Conservation (phyloP, 441 rosid species). For the Adansonia rubrostipa region DNA sequence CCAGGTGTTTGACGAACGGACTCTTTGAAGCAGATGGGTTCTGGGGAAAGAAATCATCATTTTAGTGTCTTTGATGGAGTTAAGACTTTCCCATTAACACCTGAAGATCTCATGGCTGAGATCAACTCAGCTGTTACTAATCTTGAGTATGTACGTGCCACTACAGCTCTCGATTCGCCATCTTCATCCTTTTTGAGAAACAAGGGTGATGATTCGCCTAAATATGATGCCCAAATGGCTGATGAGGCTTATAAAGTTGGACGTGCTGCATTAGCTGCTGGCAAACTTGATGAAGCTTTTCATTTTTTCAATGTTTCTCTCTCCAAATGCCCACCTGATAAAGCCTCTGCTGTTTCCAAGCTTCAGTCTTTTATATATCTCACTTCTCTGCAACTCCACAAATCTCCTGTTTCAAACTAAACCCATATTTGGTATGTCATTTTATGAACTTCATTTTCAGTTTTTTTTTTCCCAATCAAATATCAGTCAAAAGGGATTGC, state of each 20-base stretch:
- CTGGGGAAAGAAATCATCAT: conserved; percentile 35
- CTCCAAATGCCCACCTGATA: conserved; percentile 73
- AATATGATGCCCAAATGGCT: conserved; percentile 50
- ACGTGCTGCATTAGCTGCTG: conserved; percentile 64
- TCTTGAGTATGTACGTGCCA: conserved; percentile 56
- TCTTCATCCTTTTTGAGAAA: conserved; percentile 32
- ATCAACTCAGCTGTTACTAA: conserved; percentile 55
- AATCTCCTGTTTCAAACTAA: conserved; percentile 35
- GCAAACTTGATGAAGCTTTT: conserved; percentile 69
- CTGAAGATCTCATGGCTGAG: conserved; percentile 62
- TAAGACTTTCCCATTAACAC: conserved; percentile 44
- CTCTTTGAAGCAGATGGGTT: conserved; percentile 39
- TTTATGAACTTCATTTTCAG: background rate
- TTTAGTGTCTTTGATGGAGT: conserved; percentile 61
- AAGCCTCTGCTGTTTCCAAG: conserved; percentile 64
- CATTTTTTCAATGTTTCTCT: conserved; percentile 53
- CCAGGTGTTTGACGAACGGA: background rate
- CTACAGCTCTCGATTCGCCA: conserved; percentile 40
- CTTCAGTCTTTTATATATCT: conserved; percentile 67
- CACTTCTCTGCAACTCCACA: conserved; percentile 55
- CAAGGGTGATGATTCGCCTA: conserved; percentile 28
- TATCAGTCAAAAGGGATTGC: background rate
- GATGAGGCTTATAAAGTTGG: conserved; percentile 70
- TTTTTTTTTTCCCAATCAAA: background rate
- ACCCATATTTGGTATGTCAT: conserved; percentile 8